A percentile compares a stretch with the other conserved stretches of the same genome.
Conservation (phyloP, 768 basidiomycete genomes). For the Termitomyces sp. region DNA sequence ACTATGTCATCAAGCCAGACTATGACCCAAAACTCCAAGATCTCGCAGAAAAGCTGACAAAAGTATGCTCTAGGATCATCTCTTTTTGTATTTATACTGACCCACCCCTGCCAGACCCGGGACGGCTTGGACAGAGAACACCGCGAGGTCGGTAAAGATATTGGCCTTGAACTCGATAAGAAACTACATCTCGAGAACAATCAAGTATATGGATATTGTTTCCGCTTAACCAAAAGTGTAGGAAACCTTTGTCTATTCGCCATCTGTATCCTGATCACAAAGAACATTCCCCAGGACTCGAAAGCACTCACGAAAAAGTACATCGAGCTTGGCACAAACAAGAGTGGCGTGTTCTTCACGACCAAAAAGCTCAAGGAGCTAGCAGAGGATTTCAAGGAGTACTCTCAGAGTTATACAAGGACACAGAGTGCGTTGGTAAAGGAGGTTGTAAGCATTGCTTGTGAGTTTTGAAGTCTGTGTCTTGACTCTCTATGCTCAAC, state of each 20-base stretch:
- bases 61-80: constrained; percentile 30
- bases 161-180: constrained; percentile 85
- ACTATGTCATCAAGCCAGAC: constrained; percentile 88
- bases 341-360: constrained; percentile 87
- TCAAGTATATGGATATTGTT: constrained; percentile 85
- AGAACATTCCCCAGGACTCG: constrained; percentile 60
- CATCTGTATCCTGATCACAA: not conserved
- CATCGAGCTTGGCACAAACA: constrained; percentile 80
- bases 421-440: constrained; percentile 83
- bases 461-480: constrained; percentile 39
- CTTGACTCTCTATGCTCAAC: constrained; percentile 39
- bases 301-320: constrained; percentile 68
- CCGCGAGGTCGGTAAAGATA: constrained; percentile 56
- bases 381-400: constrained; percentile 69
- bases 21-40: constrained; percentile 76
- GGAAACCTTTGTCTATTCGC: constrained; percentile 22
- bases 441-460: constrained; percentile 89
- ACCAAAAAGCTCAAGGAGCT: constrained; percentile 70
- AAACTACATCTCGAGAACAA: constrained; percentile 96
- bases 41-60: constrained; percentile 62
- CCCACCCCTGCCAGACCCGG: constrained; percentile 40
- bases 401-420: constrained; percentile 64
- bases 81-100: not conserved
- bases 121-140: constrained; percentile 87
- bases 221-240: constrained; percentile 89